phyloP scores from a whole-genome alignment of 2,329 filamentous ascomycete species.

The Ceratocystis lukuohia region DNA sequence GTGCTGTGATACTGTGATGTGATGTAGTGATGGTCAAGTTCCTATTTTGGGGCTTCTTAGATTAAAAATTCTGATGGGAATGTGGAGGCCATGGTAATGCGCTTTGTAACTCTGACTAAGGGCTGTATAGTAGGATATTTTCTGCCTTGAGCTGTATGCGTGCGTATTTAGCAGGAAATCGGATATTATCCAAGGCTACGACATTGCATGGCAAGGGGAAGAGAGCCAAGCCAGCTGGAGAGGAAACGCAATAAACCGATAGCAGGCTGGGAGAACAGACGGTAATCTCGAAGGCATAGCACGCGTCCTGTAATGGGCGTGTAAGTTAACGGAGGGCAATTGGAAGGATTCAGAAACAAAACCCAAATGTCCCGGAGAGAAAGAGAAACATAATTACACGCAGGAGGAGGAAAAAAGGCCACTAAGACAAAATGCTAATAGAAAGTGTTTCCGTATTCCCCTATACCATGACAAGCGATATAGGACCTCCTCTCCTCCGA shows the following conservation, averaged over 20 bases:
- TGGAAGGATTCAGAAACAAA: not conserved
- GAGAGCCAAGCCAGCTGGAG: not conserved
- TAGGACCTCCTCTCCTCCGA: not conserved
- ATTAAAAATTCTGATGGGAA: not conserved
- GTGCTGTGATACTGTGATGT: not conserved
- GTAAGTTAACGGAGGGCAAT: not conserved
- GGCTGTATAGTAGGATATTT: not conserved
- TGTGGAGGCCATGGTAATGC: too few relatives aligned
- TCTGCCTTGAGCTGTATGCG: not conserved
- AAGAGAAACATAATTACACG: not conserved
- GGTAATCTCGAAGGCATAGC: not conserved
- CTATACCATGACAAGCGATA: not conserved
- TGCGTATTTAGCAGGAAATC: not conserved
- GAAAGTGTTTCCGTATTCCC: not conserved
- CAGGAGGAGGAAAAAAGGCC: not conserved
- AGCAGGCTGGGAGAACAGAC: not conserved
- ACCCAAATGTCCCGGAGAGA: not conserved
- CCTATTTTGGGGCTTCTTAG: not conserved
- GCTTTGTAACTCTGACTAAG: too few relatives aligned
- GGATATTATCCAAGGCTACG: not conserved
- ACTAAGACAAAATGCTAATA: not conserved
- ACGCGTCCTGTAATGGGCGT: not conserved
- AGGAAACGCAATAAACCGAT: too few relatives aligned
- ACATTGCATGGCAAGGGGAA: not conserved
- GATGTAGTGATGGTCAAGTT: not conserved